Evolutionary conservation across 805 yeast species (phyloP), one percentile per base, ranked within the genome.

Genomic region (Lipomyces japonicus): DNA sequence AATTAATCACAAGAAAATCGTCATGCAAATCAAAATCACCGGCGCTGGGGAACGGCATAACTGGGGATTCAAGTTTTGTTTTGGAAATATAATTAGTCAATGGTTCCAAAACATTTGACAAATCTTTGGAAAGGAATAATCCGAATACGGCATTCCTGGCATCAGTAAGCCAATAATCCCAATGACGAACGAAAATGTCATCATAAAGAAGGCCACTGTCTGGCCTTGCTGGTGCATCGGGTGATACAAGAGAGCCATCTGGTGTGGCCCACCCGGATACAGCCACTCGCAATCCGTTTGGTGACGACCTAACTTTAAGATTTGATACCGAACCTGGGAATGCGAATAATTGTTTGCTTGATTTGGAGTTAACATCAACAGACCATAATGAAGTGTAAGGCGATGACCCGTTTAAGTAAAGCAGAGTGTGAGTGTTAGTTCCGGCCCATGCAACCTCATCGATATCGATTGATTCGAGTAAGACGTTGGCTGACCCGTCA

Each of bases 111-210:
- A 47, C 39, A 2, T 39, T 39, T 28, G 50, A 25, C 21, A 53
- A 35, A 35, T 51, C 50, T n/a, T 19, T 19, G 18, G 44, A 12
- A 16, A 54, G 42, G n/a, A 53, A 44, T 19, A 45, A 42, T n/a
- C 60, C 60, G 30, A 57, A 58, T 4, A 58, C 52, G 18, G 55
- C 23, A 25, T 41, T 53, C 19, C 59, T 49, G 25, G 50, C 34
- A 32, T 48, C 50, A 14, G 52, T 53, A 10, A 55, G 48, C 62
- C 62, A 58, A 46, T 58, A 56, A 31, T 59, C 62, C 63, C 63
- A 60, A 42, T 60, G 61, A 3, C 63, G 48, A 19, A 53, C 63
- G 46, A 54, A 60, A 21, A 50, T 30, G 5, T 47, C 24, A 39
- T 55, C 59, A 45, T 58, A 60, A n/a, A 54, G 44, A 18, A 44